Percentiles rank a stretch among this genome's conserved stretches.
These are phyloP conservation scores for Lomentospora prolificans DNA, from an alignment of 2,329 filamentous ascomycete genomes.

Conservation along the genomic window DNA sequence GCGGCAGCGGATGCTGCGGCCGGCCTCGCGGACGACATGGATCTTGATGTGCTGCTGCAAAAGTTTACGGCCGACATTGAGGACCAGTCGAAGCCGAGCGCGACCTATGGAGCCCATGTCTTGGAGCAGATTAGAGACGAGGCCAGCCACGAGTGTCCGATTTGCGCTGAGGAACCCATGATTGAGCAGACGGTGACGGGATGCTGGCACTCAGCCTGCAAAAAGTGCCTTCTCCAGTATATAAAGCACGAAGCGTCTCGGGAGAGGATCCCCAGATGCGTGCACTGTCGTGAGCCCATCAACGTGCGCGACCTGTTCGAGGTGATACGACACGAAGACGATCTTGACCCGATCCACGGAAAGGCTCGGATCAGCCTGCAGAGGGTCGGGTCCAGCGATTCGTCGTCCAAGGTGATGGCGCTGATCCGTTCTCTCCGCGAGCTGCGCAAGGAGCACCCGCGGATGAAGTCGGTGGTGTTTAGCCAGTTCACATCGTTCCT, in stretches of 20 bases:
- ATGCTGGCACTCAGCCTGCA: slow-evolving; percentile 97
- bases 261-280: slow-evolving; percentile 68
- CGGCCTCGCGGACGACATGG: slow-evolving; percentile 90
- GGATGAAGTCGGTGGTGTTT: slow-evolving; percentile 84
- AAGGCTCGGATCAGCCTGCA: slow-evolving; percentile 49
- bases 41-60: slow-evolving; percentile 74
- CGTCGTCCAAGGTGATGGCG: slow-evolving; percentile 80
- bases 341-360: slow-evolving; percentile 22
- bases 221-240: slow-evolving; percentile 80
- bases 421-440: slow-evolving; percentile 66
- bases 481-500: slow-evolving; percentile 97
- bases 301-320: slow-evolving; percentile 83
- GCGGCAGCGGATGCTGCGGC: slow-evolving; percentile 68
- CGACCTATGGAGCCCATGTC: slow-evolving; percentile 69
- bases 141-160: slow-evolving; percentile 79
- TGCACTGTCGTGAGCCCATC: slow-evolving; percentile 79
- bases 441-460: slow-evolving; percentile 54
- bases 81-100: slow-evolving; percentile 48
- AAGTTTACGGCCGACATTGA: slow-evolving; percentile 67
- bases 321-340: slow-evolving; percentile 70
- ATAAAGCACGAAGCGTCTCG: slow-evolving; percentile 79
- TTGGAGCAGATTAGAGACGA: slow-evolving; percentile 87
- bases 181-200: slow-evolving; percentile 86
- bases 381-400: slow-evolving; percentile 51
- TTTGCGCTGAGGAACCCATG: slow-evolving; percentile 95